These are phyloP conservation scores for Betula pendula DNA, from an alignment of 306 rosid genomes.

Conservation along the genomic window DNA sequence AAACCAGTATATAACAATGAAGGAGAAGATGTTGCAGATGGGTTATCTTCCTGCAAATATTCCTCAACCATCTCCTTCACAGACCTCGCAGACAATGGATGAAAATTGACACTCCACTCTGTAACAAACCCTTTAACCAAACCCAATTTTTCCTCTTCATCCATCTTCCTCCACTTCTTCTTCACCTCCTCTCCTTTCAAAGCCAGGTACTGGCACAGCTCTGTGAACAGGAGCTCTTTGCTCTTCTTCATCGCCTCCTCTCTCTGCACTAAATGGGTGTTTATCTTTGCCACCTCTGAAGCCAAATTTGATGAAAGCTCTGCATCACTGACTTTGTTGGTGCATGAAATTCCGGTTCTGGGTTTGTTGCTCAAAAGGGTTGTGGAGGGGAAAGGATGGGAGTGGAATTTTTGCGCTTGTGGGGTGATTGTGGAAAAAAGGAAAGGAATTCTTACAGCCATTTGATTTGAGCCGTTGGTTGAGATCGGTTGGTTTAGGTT, in stretches of 20 bases:
- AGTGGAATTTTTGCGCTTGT: constrained; percentile 20
- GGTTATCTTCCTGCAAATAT: constrained; percentile 41
- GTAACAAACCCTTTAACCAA: constrained; percentile 55
- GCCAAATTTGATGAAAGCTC: constrained; percentile 61
- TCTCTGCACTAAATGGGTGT: constrained; percentile 37
- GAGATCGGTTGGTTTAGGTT: background rate
- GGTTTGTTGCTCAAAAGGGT: constrained; percentile 21
- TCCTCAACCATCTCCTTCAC: constrained; percentile 73
- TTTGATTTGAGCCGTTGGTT: too few relatives aligned
- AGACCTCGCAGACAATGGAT: constrained; percentile 73
- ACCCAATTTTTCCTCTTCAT: constrained; percentile 52
- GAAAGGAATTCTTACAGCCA: constrained; percentile 45
- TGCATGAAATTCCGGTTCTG: constrained; percentile 43
- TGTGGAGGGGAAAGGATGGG: constrained; percentile 3
- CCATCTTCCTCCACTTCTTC: constrained; percentile 57
- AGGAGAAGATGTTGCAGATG: constrained; percentile 27
- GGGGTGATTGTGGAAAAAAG: constrained; percentile 13
- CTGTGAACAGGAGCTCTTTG: constrained; percentile 61
- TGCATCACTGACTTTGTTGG: constrained; percentile 39
- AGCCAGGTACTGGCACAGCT: constrained; percentile 48
- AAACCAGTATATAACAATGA: constrained; percentile 41
- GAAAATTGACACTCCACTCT: constrained; percentile 66
- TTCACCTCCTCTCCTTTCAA: constrained; percentile 51
- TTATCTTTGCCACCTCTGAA: constrained; percentile 44
- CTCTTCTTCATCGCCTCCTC: constrained; percentile 77